Evolutionary conservation across 345 rosid genomes (phyloP), one percentile per base, ranked within the genome.

Genomic region (Carallia pectinifolia): DNA sequence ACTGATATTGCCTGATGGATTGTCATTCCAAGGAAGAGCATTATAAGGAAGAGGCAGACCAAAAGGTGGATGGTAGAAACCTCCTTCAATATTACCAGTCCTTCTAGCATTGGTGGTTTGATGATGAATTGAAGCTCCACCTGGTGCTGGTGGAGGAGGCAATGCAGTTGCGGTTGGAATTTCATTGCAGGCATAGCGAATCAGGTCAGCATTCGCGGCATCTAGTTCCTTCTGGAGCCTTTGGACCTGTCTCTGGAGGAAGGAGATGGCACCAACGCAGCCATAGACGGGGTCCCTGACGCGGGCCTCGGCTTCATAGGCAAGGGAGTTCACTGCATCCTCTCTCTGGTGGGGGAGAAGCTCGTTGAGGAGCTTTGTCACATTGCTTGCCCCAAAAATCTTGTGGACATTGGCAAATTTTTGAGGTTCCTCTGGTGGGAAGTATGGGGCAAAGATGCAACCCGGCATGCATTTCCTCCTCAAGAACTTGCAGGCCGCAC

Each of bases 341-440:
- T 93, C 93, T 68, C 98, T 82, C 69, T 93, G 98, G 81, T 89
- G 93, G 60, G 98, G 98, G 38, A 79, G 90, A 29, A 93, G 89
- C 65, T 93, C 97, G 63, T 85, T 91, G 39, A 93, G 93, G 52
- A 93, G 97, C 83, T 93, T 93, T 0, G 92, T 88, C 60, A 91
- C 96, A 62, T 93, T 93, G 83, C 98, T 91, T 58, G 98, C 98
- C 27, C 98, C 98, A 65, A 93, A 93, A 76, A 93, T 91, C 81
- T 93, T 93, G 92, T 93, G 98, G 59, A 93, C 97, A 64, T 90
- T 90, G 72, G 86, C 90, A 70, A 92, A 92, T 62, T 92, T 92
- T 78, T 92, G 98, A 54, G 98, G 96, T 80, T 92, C 98, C 80
- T 92, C 98, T 18, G 98, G 92, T 34, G 98, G 98, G 68, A 92